Evolutionary conservation across 768 basidiomycete species (phyloP), one percentile per base, ranked within the genome.

Genomic region (Kwoniella europaea): DNA sequence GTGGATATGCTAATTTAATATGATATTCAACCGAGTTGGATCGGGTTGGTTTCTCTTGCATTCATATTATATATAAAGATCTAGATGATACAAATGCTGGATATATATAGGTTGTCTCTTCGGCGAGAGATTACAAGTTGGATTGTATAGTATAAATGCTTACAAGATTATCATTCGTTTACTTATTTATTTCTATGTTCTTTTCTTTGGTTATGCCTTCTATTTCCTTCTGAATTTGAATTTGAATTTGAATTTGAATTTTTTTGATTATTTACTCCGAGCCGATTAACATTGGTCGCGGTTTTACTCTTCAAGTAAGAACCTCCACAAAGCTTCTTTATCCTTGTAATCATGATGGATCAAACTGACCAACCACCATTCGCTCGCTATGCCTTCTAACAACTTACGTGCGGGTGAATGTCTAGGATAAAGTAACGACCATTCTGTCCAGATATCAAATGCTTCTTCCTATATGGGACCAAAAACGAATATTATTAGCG

Each of bases 271-370:
- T 42, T 57, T 35, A 58, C 27, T 54, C 5, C 52, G 9, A 12
- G 20, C 22, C 15, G n/a, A 24, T n/a, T 35, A 35, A 35, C 35
- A 6, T 35, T 35, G 35, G 35, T 9, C 1, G 35, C 7, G 1
- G 0, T 35, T 12, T 52, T 16, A 15, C 24, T 75, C 60, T 13
- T 83, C 87, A 65, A 91, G 87, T 75, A 98, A 84, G 85, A 98
- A 97, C 18, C 86, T 87, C 94, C 94, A 98, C 63, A 98, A 85
- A 0, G 89, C 93, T 15, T 89, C 86, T 1, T 88, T 73, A 74
- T 91, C 85, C 82, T 92, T 93, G 83, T 90, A 98, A 81, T 98
- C 92, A 78, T 99, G 97, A 82, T 98, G 93, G 3, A 96, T 88
- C 74, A 98, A 85, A 84, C 90, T 95, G 72, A 98, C 89, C 61